Percentiles rank a stretch among this genome's conserved stretches.
phyloP scores from a whole-genome alignment of 2,329 filamentous ascomycete species.

The Cercospora beticola region DNA sequence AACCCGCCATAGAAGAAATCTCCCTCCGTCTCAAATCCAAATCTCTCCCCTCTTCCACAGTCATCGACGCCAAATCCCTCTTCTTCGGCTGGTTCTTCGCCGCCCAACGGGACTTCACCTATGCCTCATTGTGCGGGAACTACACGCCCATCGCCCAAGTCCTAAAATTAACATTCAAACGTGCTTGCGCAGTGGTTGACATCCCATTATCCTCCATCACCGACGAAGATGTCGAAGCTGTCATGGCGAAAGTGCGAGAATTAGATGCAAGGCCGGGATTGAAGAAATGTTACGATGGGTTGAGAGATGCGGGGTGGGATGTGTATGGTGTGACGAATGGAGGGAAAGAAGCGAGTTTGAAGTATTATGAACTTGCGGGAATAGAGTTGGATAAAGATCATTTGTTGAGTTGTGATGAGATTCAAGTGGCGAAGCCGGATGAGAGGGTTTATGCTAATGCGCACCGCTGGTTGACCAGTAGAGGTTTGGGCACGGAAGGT shows the following conservation, averaged over 20 bases:
- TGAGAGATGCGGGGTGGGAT: constrained; percentile 33
- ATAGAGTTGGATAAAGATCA: constrained; percentile 32
- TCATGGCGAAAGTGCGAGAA: constrained; percentile 29
- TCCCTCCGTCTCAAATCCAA: constrained; percentile 24
- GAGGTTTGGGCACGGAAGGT: constrained; percentile 24
- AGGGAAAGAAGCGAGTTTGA: constrained; percentile 32
- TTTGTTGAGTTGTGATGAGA: constrained; percentile 34
- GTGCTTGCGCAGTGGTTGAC: constrained; percentile 32
- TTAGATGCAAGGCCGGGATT: constrained; percentile 27
- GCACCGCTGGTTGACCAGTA: constrained; percentile 26
- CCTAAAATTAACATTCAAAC: constrained; percentile 30
- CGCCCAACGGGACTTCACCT: constrained; percentile 36
- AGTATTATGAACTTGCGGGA: constrained; percentile 32
- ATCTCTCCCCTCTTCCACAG: constrained; percentile 20
- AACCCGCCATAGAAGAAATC: constrained; percentile 29
- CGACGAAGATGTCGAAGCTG: constrained; percentile 32
- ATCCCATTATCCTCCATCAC: constrained; percentile 24
- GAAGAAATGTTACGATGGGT: constrained; percentile 34
- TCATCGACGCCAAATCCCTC: constrained; percentile 26
- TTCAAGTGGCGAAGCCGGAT: constrained; percentile 35
- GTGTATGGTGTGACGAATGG: constrained; percentile 36
- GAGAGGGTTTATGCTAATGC: constrained; percentile 31
- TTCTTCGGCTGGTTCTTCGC: constrained; percentile 37
- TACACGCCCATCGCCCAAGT: constrained; percentile 35
- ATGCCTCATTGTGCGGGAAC: constrained; percentile 29